Base-by-base conservation (phyloP, 306 rosid species). In the Carpinus viminea region DNA sequence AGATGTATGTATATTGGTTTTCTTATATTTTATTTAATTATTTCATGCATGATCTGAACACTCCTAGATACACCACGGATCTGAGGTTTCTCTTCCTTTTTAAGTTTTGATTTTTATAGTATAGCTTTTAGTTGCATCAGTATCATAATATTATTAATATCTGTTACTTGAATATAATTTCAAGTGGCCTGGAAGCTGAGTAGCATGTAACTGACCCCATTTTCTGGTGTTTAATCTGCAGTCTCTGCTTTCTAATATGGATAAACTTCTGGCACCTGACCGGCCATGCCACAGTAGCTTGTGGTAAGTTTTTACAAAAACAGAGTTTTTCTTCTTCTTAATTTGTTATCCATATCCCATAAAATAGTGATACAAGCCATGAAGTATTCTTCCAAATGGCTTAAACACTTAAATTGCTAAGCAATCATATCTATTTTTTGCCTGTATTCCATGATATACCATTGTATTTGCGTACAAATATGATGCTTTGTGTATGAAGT, bases 231-330 rank as follows among this genome's bases (percentile, higher is more conserved):
- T 83, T 82, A 9, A 21, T 83, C 16, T 92, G 85, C 97, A 91
- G 98, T 88, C 93, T 73, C 85, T 92, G 60, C 90, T 89, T 86
- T 91, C 89, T 77, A 91, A 90, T 83, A 74, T 92, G 94, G 97
- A 94, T 81, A 91, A 86, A 82, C 92, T 92, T 86, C 73, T 94
- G 84, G 93, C 93, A 46, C 97, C 95, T 61, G 79, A 94, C 82
- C 85, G 78, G 61, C 97, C 97, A 34, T 94, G 98, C 79, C 96
- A 94, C 74, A 80, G 91, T 86, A 83, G 96, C 90, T 91, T 94
- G 86, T 94, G 97, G 97, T 92, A 89, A 90, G 92, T 79, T 73
- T 64, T 70, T 70, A 31, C 60, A 24, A 70, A 55, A 51, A 41
- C 61, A 56, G 61, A 69, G 47, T 4, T 74, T 65, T 41, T 70